Percentiles rank a stretch among this genome's conserved stretches.
Evolutionary conservation across 495 filamentous ascomycete genomes (phyloP).

Genomic region (Podospora appendiculata): DNA sequence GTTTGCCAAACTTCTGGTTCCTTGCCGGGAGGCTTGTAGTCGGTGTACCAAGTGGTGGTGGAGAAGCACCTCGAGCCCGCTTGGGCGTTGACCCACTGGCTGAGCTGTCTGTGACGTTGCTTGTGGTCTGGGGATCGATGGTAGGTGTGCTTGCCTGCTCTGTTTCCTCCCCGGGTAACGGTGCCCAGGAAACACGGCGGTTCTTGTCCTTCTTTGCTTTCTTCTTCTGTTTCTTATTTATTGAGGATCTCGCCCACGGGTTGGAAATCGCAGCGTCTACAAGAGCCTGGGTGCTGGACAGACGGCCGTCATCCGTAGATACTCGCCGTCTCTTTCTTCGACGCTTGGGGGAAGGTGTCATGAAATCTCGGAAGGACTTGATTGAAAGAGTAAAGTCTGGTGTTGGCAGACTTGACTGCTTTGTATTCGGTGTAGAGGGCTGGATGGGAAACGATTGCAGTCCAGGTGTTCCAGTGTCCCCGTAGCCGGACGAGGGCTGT

Average conservation of each 20-base stretch:
- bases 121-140: too few relatives aligned
- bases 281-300: conserved; percentile 16
- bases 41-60: conserved; percentile 13
- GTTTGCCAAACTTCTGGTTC: conserved; percentile 19
- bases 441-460: background rate
- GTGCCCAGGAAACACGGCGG: conserved; percentile 20
- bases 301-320: conserved; percentile 6
- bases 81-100: background rate
- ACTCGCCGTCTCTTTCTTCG: background rate
- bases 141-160: background rate
- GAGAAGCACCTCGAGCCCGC: conserved; percentile 10
- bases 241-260: conserved; percentile 11
- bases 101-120: background rate
- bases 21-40: conserved; percentile 2
- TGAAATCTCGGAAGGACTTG: conserved; percentile 23
- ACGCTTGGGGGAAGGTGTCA: conserved; percentile 18
- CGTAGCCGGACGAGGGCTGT: too few relatives aligned
- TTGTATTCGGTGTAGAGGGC: conserved; percentile 19
- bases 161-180: conserved; percentile 13
- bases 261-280: conserved; percentile 18
- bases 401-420: conserved; percentile 18
- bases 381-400: conserved; percentile 22
- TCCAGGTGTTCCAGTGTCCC: conserved; percentile 1
- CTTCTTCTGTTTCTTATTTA: background rate
- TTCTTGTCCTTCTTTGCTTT: conserved; percentile 8